Evolutionary conservation across 108 stramenopile genomes (phyloP).

Genomic region (Cyclotella sp.): DNA sequence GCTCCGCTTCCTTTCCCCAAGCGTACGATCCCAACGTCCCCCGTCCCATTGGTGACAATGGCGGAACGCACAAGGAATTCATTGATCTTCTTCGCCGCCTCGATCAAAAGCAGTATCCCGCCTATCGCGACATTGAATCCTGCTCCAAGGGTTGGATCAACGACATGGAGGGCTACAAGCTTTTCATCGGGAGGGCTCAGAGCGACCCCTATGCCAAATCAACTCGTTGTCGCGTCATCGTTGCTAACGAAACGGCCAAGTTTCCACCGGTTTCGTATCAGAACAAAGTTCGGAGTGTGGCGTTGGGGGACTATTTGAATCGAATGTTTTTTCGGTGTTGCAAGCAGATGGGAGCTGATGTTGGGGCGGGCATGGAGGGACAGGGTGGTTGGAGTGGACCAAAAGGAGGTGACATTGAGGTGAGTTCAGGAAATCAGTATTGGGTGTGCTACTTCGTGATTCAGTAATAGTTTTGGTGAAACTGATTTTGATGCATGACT

Average conservation of each 20-base stretch:
- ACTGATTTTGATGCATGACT: not conserved
- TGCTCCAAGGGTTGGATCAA: constrained; percentile 69
- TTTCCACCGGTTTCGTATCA: constrained; percentile 77
- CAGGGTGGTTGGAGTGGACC: constrained; percentile 74
- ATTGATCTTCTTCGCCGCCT: constrained; percentile 63
- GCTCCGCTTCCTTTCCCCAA: not conserved
- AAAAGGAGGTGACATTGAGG: constrained; percentile 92
- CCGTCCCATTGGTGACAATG: constrained; percentile 43
- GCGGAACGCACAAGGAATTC: constrained; percentile 75
- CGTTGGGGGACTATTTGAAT: constrained; percentile 85
- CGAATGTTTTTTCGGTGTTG: constrained; percentile 69
- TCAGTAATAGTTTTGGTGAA: not conserved
- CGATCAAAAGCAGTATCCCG: constrained; percentile 85
- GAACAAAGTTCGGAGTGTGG: constrained; percentile 74
- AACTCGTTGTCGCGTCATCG: constrained; percentile 82
- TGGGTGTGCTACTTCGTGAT: not conserved
- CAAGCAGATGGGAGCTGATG: constrained; percentile 81
- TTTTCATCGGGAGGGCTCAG: constrained; percentile 88
- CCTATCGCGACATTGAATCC: constrained; percentile 91
- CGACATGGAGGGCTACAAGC: constrained; percentile 53
- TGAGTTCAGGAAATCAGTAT: constrained; percentile 20
- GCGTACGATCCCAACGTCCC: constrained; percentile 30
- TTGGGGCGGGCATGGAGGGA: constrained; percentile 42
- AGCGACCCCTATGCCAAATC: constrained; percentile 95
- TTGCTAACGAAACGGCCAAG: constrained; percentile 64